Percentiles rank a stretch among this genome's conserved stretches.
Conservation (phyloP, 1,284 basidiomycete species). For the Leccinum huronense region DNA sequence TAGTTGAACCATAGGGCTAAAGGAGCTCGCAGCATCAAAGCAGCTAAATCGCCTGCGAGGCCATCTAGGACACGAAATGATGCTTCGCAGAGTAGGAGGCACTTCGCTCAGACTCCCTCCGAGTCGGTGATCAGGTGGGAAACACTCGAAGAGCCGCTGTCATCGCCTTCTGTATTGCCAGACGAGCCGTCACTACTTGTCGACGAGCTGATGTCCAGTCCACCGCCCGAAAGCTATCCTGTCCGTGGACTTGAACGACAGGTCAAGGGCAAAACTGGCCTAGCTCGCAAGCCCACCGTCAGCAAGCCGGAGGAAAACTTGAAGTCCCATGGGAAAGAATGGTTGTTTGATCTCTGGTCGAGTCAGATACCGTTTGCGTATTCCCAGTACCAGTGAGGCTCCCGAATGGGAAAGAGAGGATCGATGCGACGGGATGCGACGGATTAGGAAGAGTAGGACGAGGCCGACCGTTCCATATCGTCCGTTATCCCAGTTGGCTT, state of each 20-base stretch:
- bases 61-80: neutral
- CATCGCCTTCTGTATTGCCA: conserved; percentile 22
- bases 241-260: conserved; percentile 1
- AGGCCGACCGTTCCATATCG: conserved; percentile 38
- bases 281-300: conserved; percentile 3
- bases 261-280: conserved; percentile 7
- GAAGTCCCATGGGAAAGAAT: conserved; percentile 25
- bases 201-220: conserved; percentile 43
- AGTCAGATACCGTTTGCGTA: conserved; percentile 48
- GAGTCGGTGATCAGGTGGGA: conserved; percentile 26
- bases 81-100: conserved; percentile 1
- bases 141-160: conserved; percentile 23
- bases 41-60: conserved; percentile 20
- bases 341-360: conserved; percentile 43
- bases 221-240: conserved; percentile 11
- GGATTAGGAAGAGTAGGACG: conserved; percentile 37
- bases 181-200: conserved; percentile 28
- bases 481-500: conserved; percentile 51
- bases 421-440: conserved; percentile 1
- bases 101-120: conserved; percentile 9
- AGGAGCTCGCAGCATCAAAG: conserved; percentile 3
- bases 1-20: conserved; percentile 9
- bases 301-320: neutral
- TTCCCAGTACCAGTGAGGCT: conserved; percentile 38
- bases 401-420: conserved; percentile 5